phyloP scores from a whole-genome alignment of 768 basidiomycete species.

The Russula earlei region DNA sequence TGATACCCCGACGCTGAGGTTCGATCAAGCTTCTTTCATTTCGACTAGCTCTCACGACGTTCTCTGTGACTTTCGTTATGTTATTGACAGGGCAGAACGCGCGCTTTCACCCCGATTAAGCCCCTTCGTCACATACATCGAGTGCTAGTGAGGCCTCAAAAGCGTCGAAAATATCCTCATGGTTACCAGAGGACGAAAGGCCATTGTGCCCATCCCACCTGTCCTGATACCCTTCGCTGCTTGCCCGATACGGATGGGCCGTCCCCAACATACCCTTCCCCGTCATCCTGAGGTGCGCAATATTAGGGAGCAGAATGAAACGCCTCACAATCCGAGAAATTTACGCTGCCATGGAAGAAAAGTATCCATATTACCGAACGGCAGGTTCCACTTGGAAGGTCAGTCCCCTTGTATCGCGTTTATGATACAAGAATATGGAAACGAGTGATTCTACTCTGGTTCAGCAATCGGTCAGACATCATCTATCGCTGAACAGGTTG shows the following conservation, averaged over 20 bases:
- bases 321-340: conserved; percentile 78
- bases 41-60: neutral
- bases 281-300: conserved; percentile 76
- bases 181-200: conserved; percentile 23
- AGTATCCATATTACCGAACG: conserved; percentile 72
- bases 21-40: neutral
- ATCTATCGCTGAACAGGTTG: conserved; percentile 70
- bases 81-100: conserved; percentile 4
- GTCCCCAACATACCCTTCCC: conserved; percentile 81
- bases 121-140: conserved; percentile 7
- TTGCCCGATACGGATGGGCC: conserved; percentile 68
- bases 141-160: conserved; percentile 7
- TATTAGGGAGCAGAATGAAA: conserved; percentile 65
- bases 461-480: conserved; percentile 83
- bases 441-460: neutral
- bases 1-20: conserved; percentile 2
- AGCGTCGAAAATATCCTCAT: neutral
- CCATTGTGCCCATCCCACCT: conserved; percentile 62
- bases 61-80: neutral
- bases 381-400: conserved; percentile 86
- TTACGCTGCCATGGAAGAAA: conserved; percentile 78
- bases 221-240: conserved; percentile 69
- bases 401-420: conserved; percentile 14
- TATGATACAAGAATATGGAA: neutral
- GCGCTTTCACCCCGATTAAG: conserved; percentile 8